These are phyloP conservation scores for Fraxinus paxiana DNA, from an alignment of 305 asterid genomes.

Conservation along the genomic window DNA sequence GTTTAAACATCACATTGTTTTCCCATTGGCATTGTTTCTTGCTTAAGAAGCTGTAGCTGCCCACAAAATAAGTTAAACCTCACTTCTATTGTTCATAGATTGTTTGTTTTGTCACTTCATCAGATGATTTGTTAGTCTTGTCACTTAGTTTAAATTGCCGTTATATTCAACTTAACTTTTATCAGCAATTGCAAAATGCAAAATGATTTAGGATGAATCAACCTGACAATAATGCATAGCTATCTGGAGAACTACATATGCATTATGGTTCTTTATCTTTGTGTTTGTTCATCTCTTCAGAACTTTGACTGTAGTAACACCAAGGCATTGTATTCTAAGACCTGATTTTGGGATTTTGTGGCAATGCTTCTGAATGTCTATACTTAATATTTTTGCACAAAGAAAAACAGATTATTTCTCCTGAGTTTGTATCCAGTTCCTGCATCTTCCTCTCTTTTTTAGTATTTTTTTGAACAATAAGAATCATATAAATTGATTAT, in stretches of 20 bases:
- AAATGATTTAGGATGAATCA: background rate
- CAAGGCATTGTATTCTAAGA: no score
- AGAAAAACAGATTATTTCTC: no score
- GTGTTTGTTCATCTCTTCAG: background rate
- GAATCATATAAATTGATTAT: no score
- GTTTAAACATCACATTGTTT: background rate
- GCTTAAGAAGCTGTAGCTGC: background rate
- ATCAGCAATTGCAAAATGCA: background rate
- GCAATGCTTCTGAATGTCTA: no score
- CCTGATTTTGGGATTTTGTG: no score
- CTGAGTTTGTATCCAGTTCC: no score
- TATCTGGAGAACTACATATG: no score
- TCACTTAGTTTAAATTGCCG: background rate
- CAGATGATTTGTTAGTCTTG: background rate
- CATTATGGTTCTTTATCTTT: background rate
- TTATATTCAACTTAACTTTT: background rate
- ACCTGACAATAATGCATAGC: no score
- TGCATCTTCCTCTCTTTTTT: no score
- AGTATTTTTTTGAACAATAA: no score
- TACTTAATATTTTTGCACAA: no score
- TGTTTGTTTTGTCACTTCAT: background rate
- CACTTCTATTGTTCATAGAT: background rate
- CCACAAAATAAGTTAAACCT: background rate
- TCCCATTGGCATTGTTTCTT: slow-evolving; percentile 19
- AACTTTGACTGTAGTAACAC: no score